These are phyloP conservation scores for Geotrichum reessii DNA, from an alignment of 1,139 yeast species.

Conservation along the genomic window DNA sequence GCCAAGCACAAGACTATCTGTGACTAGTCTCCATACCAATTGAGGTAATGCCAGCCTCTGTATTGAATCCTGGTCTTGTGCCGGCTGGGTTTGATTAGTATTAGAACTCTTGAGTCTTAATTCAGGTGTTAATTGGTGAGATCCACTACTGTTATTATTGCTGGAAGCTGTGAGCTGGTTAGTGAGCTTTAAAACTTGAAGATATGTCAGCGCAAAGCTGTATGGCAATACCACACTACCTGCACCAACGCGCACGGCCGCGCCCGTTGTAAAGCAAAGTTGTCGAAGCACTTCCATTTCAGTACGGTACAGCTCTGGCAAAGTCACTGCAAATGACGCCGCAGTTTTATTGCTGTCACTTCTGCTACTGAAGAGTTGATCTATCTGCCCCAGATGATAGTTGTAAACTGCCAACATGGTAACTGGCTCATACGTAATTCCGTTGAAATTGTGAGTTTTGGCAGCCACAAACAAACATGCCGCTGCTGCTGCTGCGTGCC, in stretches of 20 bases:
- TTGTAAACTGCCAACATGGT: neutral
- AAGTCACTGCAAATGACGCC: neutral
- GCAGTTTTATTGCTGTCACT: neutral
- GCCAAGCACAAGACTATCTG: conserved; percentile 23
- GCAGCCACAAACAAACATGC: conserved; percentile 19
- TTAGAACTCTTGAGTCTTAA: neutral
- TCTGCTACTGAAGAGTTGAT: neutral
- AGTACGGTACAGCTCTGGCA: conserved; percentile 2
- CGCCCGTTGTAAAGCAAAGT: conserved; percentile 23
- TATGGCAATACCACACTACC: conserved; percentile 26
- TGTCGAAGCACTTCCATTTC: conserved; percentile 23
- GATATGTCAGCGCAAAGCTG: conserved; percentile 25
- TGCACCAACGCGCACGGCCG: neutral
- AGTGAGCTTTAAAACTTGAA: conserved; percentile 22
- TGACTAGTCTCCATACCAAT: conserved; percentile 26
- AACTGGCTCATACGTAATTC: conserved; percentile 10
- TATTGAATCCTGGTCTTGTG: neutral
- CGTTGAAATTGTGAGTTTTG: conserved; percentile 13
- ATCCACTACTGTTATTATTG: conserved; percentile 1
- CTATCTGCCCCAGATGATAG: neutral
- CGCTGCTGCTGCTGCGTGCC: conserved; percentile 5
- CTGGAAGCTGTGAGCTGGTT: neutral
- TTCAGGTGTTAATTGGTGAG: neutral
- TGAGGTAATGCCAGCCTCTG: conserved; percentile 14
- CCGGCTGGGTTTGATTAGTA: neutral